These are phyloP conservation scores for Eucalyptus pauciflora DNA, from an alignment of 345 rosid species.

Conservation along the genomic window DNA sequence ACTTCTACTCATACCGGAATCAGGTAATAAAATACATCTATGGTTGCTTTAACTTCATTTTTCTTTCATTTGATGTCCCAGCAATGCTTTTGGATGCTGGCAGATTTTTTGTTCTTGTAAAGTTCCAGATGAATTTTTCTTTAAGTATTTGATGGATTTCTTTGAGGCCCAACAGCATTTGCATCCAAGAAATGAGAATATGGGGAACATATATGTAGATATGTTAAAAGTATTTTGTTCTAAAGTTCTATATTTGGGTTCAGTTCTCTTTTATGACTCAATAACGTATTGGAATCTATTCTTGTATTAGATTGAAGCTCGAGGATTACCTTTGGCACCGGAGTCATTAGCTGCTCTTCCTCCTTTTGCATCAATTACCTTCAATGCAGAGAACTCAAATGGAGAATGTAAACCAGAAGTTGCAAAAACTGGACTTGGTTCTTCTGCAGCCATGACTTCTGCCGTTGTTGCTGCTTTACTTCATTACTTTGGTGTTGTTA, in stretches of 20 bases:
- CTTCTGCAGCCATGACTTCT: conserved; percentile 98
- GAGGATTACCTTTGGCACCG: conserved; percentile 74
- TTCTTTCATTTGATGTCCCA: not conserved
- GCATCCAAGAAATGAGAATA: not conserved
- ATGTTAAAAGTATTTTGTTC: not conserved
- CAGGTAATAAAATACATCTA: conserved; percentile 35
- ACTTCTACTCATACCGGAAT: conserved; percentile 90
- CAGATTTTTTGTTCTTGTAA: not conserved
- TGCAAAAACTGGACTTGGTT: conserved; percentile 97
- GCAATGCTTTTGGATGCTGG: not conserved
- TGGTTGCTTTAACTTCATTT: not conserved
- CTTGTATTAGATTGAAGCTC: conserved; percentile 62
- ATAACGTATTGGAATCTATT: not conserved
- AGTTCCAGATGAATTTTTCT: not conserved
- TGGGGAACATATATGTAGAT: not conserved
- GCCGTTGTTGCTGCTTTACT: conserved; percentile 90
- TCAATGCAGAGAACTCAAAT: conserved; percentile 52
- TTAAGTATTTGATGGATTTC: not conserved
- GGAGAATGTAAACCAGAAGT: conserved; percentile 86
- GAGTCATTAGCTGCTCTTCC: conserved; percentile 68
- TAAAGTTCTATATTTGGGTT: not conserved
- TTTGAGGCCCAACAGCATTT: not conserved
- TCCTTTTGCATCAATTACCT: conserved; percentile 78
- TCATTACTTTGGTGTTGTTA: conserved; percentile 76
- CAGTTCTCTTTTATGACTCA: not conserved